Base-by-base conservation (phyloP, 2,329 filamentous ascomycete genomes). In the Penicillium sp. region DNA sequence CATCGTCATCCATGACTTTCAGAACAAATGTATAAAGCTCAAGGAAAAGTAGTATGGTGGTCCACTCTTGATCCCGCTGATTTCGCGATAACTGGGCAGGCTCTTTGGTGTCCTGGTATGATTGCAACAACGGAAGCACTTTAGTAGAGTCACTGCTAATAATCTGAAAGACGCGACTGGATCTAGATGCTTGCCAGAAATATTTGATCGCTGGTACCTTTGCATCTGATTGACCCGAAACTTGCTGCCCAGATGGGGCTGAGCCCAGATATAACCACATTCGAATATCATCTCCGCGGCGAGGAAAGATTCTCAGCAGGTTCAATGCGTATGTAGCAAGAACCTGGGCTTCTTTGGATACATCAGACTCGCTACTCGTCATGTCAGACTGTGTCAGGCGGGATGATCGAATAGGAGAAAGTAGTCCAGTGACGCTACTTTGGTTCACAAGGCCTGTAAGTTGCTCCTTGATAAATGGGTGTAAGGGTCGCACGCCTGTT, bases 1-100 rank as follows among this genome's bases (percentile, higher is more conserved):
- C 95, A 64, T 98, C 93, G 62, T 99, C 95, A 65, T 99, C 95
- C 71, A 93, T 96, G 33, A 98, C 86, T 65, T 95, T 90, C 13
- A 98, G 79, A 2, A 97, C 86, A 71, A 98, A 98, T 2, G 90
- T 91, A 71, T 97, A 99, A 0, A 99, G 83, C 67, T 99, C 95
- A 6, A 99, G 82, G 69, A 99, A 98, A 0, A 99, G 82, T 0
- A 98, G 80, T 43, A 96, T 85, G 1, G 95, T 87, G 19, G 89
- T 87, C 95, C 95, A 99, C 70, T 98, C 91, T 64, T 87, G 83
- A 26, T 81, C 76, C 75, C 80, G 74, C 70, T 81, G 61, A 64
- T 68, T 53, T 71, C 74, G 68, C 33, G 71, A 46, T 35, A 65
- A 58, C 56, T 53, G 52, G 54, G 50, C 46, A 56, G 64, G 56